Conservation (phyloP, 306 rosid species). For the Luffa aegyptiaca region DNA sequence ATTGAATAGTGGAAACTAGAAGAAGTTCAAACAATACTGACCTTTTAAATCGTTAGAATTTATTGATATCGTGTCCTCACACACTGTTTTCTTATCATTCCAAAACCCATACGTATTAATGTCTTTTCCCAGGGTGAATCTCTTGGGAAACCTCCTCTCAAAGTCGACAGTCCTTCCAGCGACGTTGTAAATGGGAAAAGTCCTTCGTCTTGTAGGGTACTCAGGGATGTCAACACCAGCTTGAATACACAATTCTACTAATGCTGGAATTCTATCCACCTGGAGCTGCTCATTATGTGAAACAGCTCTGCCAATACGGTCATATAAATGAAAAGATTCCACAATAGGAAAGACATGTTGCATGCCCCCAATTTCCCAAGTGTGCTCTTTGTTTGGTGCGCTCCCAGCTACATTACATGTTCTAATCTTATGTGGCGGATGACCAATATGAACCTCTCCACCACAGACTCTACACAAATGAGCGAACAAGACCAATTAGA, state of each 20-base stretch:
- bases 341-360: constrained; percentile 43
- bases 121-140: constrained; percentile 27
- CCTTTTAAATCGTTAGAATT: constrained; percentile 41
- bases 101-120: constrained; percentile 42
- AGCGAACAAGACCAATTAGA: constrained; percentile 12
- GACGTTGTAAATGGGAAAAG: constrained; percentile 45
- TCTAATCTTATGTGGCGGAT: constrained; percentile 57
- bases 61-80: constrained; percentile 11
- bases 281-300: constrained; percentile 52
- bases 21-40: constrained; percentile 9
- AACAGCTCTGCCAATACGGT: constrained; percentile 59
- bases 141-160: constrained; percentile 50
- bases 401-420: constrained; percentile 58
- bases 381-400: constrained; percentile 47
- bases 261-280: constrained; percentile 59
- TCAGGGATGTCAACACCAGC: constrained; percentile 56
- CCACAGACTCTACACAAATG: constrained; percentile 40
- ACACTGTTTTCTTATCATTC: constrained; percentile 21
- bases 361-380: constrained; percentile 49
- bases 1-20: background rate
- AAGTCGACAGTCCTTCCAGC: constrained; percentile 59
- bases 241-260: constrained; percentile 61
- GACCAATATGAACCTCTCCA: constrained; percentile 59
- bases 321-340: constrained; percentile 61
- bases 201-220: constrained; percentile 59